Evolutionary conservation across 495 filamentous ascomycete genomes (phyloP), one percentile per base, ranked within the genome.

Genomic region (Hypoxylon cercidicola): DNA sequence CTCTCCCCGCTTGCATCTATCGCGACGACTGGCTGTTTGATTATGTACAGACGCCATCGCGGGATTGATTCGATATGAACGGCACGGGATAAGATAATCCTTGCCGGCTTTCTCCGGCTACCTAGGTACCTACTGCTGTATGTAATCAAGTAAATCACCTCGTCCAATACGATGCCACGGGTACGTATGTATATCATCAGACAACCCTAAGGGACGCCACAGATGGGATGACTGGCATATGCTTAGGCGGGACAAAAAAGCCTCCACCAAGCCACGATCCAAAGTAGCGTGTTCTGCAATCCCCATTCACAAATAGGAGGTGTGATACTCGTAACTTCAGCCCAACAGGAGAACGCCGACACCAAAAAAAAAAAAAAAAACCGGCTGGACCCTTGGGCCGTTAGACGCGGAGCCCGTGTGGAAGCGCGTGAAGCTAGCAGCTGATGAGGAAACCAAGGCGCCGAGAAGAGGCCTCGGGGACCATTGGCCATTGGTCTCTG

Each of bases 151-250:
- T 55, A 49, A 44, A 41, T 43, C 6, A 43, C 32, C 43, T 15
- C 46, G 34, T 25, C 18, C 23, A 39, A 25, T 30, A 5, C 9
- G 30, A 32, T 32, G 12, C 19, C 25, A 37, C 43, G 34, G 53
- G 50, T 49, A 39, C 30, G 51, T 57, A 64, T 64, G 65, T 58
- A 55, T 55, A 68, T 68, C 65, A 63, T 59, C 45, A 48, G 54
- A 43, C 37, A 55, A 63, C 55, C 60, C 65, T 60, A 54, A 51
- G 55, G 15, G 48, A 68, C 60, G 60, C 65, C 65, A 64, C 65
- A 56, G 23, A 32, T 7, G 46, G 11, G 41, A 68, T 68, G 65
- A 68, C 65, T 63, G 65, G 65, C 65, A 68, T 68, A 68, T 68
- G 65, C 65, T 10, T 55, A 8, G 44, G 39, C 55, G 60, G 55